Conservation (phyloP, 768 basidiomycete species). For the Galerina sulciceps region DNA sequence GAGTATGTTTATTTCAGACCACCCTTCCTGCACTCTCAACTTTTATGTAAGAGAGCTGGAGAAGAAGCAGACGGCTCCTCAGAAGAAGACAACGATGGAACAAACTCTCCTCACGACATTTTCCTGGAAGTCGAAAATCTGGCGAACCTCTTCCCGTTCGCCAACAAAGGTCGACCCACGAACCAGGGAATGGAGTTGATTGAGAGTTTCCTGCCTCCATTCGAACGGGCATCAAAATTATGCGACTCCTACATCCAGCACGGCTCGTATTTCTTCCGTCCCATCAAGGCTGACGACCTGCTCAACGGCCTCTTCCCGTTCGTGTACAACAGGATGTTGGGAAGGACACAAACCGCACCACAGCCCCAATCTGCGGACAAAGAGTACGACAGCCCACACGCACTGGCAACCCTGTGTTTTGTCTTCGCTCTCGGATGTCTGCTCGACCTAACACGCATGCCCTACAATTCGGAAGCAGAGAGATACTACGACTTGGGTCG, state of each 20-base stretch:
- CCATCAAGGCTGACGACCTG: constrained; percentile 53
- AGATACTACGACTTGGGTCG: constrained; percentile 62
- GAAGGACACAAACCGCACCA: neutral
- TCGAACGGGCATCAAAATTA: constrained; percentile 43
- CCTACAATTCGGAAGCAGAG: constrained; percentile 64
- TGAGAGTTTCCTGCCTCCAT: constrained; percentile 46
- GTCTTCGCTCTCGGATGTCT: constrained; percentile 65
- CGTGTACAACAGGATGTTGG: constrained; percentile 36
- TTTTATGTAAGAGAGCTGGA: constrained; percentile 27
- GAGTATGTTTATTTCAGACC: neutral
- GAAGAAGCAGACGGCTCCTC: constrained; percentile 35
- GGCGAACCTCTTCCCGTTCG: constrained; percentile 46
- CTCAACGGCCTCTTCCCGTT: constrained; percentile 40
- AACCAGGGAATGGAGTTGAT: constrained; percentile 34
- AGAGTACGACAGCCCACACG: constrained; percentile 40
- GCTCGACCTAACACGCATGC: constrained; percentile 52
- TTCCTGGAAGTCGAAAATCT: constrained; percentile 36
- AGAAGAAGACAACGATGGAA: constrained; percentile 18
- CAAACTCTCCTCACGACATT: constrained; percentile 5
- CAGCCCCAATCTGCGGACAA: constrained; percentile 1
- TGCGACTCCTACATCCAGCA: constrained; percentile 49
- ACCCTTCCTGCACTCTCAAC: neutral
- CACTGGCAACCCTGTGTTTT: constrained; percentile 59
- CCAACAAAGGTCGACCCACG: constrained; percentile 34
- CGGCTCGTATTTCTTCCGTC: constrained; percentile 52